Conservation (phyloP, 805 yeast genomes). For the Spencermartinsiella europaea region DNA sequence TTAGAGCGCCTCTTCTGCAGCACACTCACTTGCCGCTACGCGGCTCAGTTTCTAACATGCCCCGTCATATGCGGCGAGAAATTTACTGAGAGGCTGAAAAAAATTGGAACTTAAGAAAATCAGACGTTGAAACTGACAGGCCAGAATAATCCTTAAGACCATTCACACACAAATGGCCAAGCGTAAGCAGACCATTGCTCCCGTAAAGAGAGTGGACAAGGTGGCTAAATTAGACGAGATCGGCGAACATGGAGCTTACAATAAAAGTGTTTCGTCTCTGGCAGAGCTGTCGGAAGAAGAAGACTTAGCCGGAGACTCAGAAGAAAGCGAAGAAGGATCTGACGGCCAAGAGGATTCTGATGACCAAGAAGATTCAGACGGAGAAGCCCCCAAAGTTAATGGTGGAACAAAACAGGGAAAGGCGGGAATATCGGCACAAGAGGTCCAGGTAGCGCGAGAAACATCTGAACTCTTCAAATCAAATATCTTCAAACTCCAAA, state of each 20-base stretch:
- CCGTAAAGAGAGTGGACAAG: not conserved
- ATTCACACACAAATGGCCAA: too few species aligned
- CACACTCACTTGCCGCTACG: too few species aligned
- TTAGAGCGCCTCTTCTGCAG: too few species aligned
- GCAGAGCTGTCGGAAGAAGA: conserved; percentile 12
- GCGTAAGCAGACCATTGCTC: not conserved
- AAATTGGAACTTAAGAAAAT: not conserved
- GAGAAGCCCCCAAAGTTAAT: conserved; percentile 15
- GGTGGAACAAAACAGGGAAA: conserved; percentile 11
- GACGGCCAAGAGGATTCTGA: conserved; percentile 2
- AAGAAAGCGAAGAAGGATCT: conserved; percentile 9
- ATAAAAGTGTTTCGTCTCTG: conserved; percentile 6
- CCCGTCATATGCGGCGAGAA: too few species aligned
- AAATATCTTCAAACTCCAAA: conserved; percentile 90
- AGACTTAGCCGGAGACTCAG: conserved; percentile 3
- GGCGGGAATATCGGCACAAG: conserved; percentile 51
- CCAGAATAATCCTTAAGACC: not conserved
- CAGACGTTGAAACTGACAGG: not conserved
- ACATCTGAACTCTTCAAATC: conserved; percentile 93
- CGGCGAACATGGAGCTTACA: not conserved
- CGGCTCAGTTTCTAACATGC: too few species aligned
- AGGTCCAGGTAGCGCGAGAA: conserved; percentile 86
- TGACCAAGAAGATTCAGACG: conserved; percentile 8
- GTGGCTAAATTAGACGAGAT: not conserved
- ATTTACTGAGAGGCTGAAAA: too few species aligned